Base-by-base conservation (phyloP, 768 basidiomycete genomes). In the Arthromyces matolae region DNA sequence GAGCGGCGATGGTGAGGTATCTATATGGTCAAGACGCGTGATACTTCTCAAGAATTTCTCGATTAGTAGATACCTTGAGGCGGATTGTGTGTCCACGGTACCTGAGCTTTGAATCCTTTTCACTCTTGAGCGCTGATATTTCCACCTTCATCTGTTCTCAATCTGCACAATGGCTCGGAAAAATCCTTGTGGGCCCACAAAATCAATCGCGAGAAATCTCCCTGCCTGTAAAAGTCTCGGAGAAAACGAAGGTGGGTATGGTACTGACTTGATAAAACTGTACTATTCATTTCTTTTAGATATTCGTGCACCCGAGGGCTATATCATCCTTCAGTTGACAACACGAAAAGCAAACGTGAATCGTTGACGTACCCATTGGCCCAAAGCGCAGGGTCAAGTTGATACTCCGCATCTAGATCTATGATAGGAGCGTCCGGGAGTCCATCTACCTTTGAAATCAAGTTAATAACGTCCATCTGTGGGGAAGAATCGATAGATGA, bases 381-480 rank as follows among this genome's bases (percentile, higher is more conserved):
- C 52, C 73, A 81, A 49, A 77, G 63, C 57, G 71, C 65, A 49
- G 71, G 73, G 2, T 73, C 80, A 12, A 73, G 72, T 56, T 86
- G 84, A 56, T 73, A 79, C 41, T 72, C 65, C 28, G 78, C 69
- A 3, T 62, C 70, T 1, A 73, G 75, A 40, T 78, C 70, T 3
- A 68, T 70, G 39, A 88, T 71, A 0, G 78, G 77, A 1, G 84
- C 86, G 51, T 89, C 84, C 0, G 85, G 84, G 2, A 86, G 71
- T 0, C 80, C 81, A 2, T 73, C 66, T 1, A 70, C 71, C 55
- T 89, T 86, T 14, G 81, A 83, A 22, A 84, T 78, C 42, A 80
- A 60, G 60, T 86, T 84, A 64, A 86, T 86, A 39, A 82, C 79
- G 45, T 86, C 83, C 81, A 83, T 82, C 82, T 81, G 52, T n/a